A percentile compares a stretch with the other conserved stretches of the same genome.
Evolutionary conservation across 495 filamentous ascomycete species (phyloP).

Genomic region (Mytilinidion resinicola): DNA sequence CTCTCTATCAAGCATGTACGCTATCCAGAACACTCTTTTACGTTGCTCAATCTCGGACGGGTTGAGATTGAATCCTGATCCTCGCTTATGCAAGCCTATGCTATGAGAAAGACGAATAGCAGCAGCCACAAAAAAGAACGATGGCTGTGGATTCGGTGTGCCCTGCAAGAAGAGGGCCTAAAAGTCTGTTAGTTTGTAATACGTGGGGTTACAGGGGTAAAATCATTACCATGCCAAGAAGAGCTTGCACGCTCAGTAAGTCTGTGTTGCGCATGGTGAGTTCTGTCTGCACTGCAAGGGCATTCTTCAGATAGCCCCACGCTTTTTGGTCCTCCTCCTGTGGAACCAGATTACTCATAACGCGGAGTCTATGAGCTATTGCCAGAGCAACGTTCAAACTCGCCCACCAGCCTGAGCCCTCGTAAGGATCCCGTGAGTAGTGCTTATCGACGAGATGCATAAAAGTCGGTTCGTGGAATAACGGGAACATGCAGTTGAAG

Average conservation of each 20-base stretch:
- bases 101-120: constrained; percentile 88
- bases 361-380: constrained; percentile 81
- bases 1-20: constrained; percentile 93
- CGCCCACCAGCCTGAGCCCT: constrained; percentile 97
- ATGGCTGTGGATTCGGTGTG: constrained; percentile 92
- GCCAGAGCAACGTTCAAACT: constrained; percentile 91
- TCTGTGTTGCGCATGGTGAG: constrained; percentile 94
- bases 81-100: constrained; percentile 91
- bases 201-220: background rate
- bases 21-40: constrained; percentile 97
- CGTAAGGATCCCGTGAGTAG: constrained; percentile 88
- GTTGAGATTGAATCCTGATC: constrained; percentile 84
- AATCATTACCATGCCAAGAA: constrained; percentile 74
- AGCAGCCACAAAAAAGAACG: constrained; percentile 87
- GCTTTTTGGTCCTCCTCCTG: constrained; percentile 89
- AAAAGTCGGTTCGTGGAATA: constrained; percentile 96
- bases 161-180: constrained; percentile 89
- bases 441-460: constrained; percentile 93
- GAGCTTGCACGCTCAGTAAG: constrained; percentile 89
- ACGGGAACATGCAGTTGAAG: constrained; percentile 97
- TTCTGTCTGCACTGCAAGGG: constrained; percentile 85
- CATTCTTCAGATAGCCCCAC: constrained; percentile 94
- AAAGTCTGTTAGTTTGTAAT: constrained; percentile 13
- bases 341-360: constrained; percentile 90
- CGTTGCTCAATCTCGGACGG: constrained; percentile 88